phyloP scores from a whole-genome alignment of 2,329 filamentous ascomycete species.

The Aureobasidium sp. region DNA sequence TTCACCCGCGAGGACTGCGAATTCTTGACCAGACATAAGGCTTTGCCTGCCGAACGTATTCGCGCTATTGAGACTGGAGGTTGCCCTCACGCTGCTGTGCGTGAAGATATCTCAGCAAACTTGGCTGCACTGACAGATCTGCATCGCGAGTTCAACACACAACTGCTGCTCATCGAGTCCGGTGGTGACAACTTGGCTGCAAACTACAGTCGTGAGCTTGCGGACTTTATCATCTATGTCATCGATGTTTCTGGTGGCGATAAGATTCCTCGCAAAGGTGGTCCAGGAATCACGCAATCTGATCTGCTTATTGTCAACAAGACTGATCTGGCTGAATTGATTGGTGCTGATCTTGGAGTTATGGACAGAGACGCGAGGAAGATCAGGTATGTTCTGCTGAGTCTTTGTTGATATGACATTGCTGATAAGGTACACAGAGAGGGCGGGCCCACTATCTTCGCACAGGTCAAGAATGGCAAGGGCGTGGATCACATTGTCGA shows the following conservation, averaged over 20 bases:
- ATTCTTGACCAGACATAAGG: constrained; percentile 82
- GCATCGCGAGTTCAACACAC: constrained; percentile 69
- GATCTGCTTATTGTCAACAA: constrained; percentile 95
- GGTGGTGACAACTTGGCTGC: constrained; percentile 95
- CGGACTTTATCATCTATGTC: constrained; percentile 97
- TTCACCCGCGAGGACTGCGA: constrained; percentile 97
- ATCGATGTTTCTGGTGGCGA: constrained; percentile 96
- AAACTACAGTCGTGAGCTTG: constrained; percentile 91
- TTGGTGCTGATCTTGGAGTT: constrained; percentile 82
- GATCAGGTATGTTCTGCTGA: constrained; percentile 49
- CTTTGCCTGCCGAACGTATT: constrained; percentile 76
- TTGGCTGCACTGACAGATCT: constrained; percentile 86
- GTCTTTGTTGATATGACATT: neutral
- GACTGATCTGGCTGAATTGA: constrained; percentile 83
- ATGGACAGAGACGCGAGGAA: constrained; percentile 94
- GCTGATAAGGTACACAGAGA: constrained; percentile 49
- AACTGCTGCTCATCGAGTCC: constrained; percentile 87
- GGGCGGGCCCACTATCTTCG: constrained; percentile 90
- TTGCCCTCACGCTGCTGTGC: constrained; percentile 92
- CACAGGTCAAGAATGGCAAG: constrained; percentile 89
- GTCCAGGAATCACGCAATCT: constrained; percentile 93
- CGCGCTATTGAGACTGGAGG: constrained; percentile 95
- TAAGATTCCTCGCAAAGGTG: constrained; percentile 93
- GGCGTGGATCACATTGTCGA: constrained; percentile 81
- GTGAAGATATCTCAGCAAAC: constrained; percentile 93